phyloP scores from a whole-genome alignment of 169 alveolate species.

The Cryptosporidium bovis region DNA sequence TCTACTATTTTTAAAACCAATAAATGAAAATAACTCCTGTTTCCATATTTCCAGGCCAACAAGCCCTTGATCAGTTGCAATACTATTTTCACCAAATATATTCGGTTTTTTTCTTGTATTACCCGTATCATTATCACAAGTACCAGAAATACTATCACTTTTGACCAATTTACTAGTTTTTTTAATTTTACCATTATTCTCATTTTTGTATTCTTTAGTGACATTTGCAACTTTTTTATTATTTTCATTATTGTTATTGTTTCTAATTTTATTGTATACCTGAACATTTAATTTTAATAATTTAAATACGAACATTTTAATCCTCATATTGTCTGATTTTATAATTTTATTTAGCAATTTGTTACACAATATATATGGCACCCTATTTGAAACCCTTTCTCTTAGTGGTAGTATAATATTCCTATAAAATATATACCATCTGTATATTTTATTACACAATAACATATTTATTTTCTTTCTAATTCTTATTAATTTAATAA shows the following conservation, averaged over 20 bases:
- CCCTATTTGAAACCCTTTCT: constrained; percentile 19
- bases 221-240: not conserved
- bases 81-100: too few species aligned
- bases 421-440: constrained; percentile 65
- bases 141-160: not conserved
- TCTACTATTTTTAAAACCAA: constrained; percentile 19
- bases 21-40: constrained; percentile 53
- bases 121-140: not conserved
- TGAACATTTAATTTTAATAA: constrained; percentile 3
- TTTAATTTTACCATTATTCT: not conserved
- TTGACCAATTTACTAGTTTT: not conserved
- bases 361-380: constrained; percentile 55
- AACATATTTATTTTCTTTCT: constrained; percentile 26
- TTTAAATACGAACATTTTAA: not conserved
- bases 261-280: not conserved
- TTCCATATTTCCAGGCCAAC: constrained; percentile 68
- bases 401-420: constrained; percentile 46
- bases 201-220: not conserved
- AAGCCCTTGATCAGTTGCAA: not conserved
- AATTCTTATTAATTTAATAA: constrained; percentile 30
- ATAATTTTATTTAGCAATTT: constrained; percentile 9
- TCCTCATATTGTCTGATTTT: not conserved
- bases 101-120: too few species aligned
- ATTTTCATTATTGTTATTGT: not conserved
- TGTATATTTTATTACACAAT: constrained; percentile 13